Conservation (phyloP, 2,329 filamentous ascomycete species). For the Aspergillus pseudonomiae region DNA sequence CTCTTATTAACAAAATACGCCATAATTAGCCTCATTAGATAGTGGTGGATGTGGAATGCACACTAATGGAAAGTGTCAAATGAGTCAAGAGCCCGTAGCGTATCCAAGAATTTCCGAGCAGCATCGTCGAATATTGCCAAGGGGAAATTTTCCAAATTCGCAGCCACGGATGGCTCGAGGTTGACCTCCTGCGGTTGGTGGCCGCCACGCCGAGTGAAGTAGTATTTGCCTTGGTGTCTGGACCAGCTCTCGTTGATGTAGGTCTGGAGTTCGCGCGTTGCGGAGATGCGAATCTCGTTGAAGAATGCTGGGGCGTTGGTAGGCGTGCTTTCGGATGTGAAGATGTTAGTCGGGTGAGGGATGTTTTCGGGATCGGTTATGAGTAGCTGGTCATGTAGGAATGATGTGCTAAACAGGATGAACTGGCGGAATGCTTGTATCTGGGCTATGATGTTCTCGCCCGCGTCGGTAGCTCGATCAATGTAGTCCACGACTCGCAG, state of each 20-base stretch:
- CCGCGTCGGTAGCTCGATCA: slow-evolving; percentile 35
- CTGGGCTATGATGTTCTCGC: slow-evolving; percentile 30
- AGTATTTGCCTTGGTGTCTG: slow-evolving; percentile 47
- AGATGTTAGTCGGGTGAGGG: not conserved
- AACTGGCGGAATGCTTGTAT: slow-evolving; percentile 47
- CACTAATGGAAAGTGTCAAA: slow-evolving; percentile 9
- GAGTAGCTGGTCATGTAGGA: slow-evolving; percentile 27
- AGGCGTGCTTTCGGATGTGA: slow-evolving; percentile 2
- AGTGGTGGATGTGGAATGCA: not conserved
- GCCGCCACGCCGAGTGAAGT: slow-evolving; percentile 48
- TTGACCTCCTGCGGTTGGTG: slow-evolving; percentile 49
- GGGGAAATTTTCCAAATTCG: slow-evolving; percentile 23
- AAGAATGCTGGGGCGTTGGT: slow-evolving; percentile 17
- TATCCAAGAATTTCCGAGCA: slow-evolving; percentile 16
- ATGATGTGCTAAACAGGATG: slow-evolving; percentile 35
- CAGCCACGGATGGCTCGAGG: slow-evolving; percentile 35
- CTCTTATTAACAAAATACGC: not conserved
- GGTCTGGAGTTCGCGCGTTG: slow-evolving; percentile 47
- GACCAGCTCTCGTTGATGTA: slow-evolving; percentile 53
- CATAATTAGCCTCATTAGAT: not conserved
- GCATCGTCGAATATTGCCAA: slow-evolving; percentile 28
- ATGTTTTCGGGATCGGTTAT: slow-evolving; percentile 8
- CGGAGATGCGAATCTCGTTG: slow-evolving; percentile 33
- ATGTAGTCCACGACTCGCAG: slow-evolving; percentile 53
- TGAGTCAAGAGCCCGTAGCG: slow-evolving; percentile 16